Percentiles rank a stretch among this genome's conserved stretches.
Conservation (phyloP, 1,284 basidiomycete species). For the Austroboletus sp. region DNA sequence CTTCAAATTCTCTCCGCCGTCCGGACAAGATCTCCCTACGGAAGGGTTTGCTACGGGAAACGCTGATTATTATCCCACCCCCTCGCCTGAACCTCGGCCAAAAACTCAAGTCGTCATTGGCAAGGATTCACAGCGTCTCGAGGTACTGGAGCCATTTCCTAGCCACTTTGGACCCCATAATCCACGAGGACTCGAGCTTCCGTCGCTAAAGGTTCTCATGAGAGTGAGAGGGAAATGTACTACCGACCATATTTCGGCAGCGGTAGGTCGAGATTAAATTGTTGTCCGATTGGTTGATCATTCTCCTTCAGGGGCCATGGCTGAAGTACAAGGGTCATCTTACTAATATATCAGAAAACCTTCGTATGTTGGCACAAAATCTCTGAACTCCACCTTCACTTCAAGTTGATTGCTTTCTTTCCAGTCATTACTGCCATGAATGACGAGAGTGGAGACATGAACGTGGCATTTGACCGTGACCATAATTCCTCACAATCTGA, state of each 20-base stretch:
- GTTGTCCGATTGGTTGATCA: constrained; percentile 4
- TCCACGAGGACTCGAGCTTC: constrained; percentile 66
- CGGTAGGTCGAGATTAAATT: constrained; percentile 44
- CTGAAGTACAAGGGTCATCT: constrained; percentile 97
- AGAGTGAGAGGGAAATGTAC: constrained; percentile 95
- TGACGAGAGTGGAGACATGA: constrained; percentile 87
- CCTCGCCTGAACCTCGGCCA: constrained; percentile 70
- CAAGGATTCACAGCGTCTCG: constrained; percentile 78
- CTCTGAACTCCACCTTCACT: constrained; percentile 3
- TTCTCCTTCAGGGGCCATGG: constrained; percentile 73
- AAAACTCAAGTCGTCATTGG: constrained; percentile 76
- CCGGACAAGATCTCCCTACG: constrained; percentile 78
- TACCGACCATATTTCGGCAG: constrained; percentile 95
- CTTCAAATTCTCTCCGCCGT: constrained; percentile 85
- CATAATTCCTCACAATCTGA: constrained; percentile 41
- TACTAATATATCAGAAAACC: constrained; percentile 93
- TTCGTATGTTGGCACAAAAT: constrained; percentile 55
- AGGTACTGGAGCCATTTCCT: constrained; percentile 81
- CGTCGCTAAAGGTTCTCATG: constrained; percentile 78
- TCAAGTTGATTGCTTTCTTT: constrained; percentile 37
- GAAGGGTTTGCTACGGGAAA: constrained; percentile 82
- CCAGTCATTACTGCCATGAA: constrained; percentile 78
- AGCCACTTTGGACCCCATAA: constrained; percentile 65
- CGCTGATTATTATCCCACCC: constrained; percentile 70
- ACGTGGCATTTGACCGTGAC: constrained; percentile 77